A percentile compares a stretch with the other conserved stretches of the same genome.
These are phyloP conservation scores for Barnettozyma populi DNA, from an alignment of 805 yeast species.

Conservation along the genomic window DNA sequence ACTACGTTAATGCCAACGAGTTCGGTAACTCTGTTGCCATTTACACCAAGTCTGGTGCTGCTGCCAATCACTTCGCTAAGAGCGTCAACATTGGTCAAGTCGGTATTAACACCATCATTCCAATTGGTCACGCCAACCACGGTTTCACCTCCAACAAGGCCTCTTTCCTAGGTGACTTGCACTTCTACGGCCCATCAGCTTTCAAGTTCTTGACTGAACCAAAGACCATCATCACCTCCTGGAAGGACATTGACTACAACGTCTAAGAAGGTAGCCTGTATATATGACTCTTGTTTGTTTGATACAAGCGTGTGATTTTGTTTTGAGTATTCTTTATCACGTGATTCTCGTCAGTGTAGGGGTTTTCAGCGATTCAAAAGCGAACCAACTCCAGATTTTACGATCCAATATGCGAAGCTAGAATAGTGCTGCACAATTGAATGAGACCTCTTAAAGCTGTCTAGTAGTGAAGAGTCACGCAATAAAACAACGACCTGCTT, in stretches of 20 bases:
- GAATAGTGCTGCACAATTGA: no score
- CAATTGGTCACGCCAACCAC: slow-evolving; percentile 78
- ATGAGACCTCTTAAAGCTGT: no score
- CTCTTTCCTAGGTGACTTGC: slow-evolving; percentile 74
- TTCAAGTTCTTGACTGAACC: slow-evolving; percentile 68
- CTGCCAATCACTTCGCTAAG: slow-evolving; percentile 62
- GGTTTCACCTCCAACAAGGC: slow-evolving; percentile 77
- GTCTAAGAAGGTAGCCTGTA: slow-evolving; percentile 3
- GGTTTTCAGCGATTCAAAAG: no score
- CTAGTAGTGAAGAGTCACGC: no score
- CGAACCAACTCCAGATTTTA: no score
- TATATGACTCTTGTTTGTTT: background rate
- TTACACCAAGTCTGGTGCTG: slow-evolving; percentile 64
- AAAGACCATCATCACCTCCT: slow-evolving; percentile 67
- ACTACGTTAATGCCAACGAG: slow-evolving; percentile 46
- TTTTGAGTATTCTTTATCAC: background rate
- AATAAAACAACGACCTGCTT: no score
- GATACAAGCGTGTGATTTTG: background rate
- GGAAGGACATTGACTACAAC: slow-evolving; percentile 38
- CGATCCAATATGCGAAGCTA: no score
- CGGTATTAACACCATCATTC: slow-evolving; percentile 73
- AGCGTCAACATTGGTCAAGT: slow-evolving; percentile 70
- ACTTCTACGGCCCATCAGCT: slow-evolving; percentile 76
- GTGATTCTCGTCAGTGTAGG: no score
- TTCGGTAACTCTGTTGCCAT: slow-evolving; percentile 74